Evolutionary conservation across 2,329 filamentous ascomycete species (phyloP).

Genomic region (Aspergillus aculeatus): DNA sequence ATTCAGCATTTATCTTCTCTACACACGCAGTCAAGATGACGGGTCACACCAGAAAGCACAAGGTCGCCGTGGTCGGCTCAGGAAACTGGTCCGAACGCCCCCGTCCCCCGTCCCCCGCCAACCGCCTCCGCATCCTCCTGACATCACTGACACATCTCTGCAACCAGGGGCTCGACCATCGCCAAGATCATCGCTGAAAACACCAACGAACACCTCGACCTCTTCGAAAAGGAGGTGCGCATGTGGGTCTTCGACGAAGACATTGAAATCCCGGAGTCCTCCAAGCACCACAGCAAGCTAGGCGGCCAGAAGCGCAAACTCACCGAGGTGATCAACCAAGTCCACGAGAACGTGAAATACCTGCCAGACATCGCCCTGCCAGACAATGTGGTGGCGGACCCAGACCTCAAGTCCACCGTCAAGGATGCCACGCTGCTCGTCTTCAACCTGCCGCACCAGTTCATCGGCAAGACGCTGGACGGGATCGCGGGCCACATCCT

Average conservation of each 20-base stretch:
- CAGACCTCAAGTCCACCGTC: constrained; percentile 61
- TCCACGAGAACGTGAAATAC: constrained; percentile 96
- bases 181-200: constrained; percentile 94
- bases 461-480: constrained; percentile 49
- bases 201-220: constrained; percentile 67
- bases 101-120: neutral
- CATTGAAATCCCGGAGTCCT: constrained; percentile 75
- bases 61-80: constrained; percentile 74
- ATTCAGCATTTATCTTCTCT: neutral
- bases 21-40: neutral
- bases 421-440: constrained; percentile 79
- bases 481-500: constrained; percentile 79
- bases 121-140: neutral
- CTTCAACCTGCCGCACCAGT: constrained; percentile 89
- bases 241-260: constrained; percentile 57
- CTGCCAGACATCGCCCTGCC: constrained; percentile 79
- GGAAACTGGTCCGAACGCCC: constrained; percentile 73
- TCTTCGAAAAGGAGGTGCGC: constrained; percentile 70
- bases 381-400: constrained; percentile 53
- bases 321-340: constrained; percentile 78
- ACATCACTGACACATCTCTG: neutral
- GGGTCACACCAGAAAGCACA: constrained; percentile 9
- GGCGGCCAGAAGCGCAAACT: constrained; percentile 74
- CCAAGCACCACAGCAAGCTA: constrained; percentile 65
- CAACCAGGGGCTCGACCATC: constrained; percentile 82